These are phyloP conservation scores for Conticribra weissflogii DNA, from an alignment of 108 stramenopile species.

Conservation along the genomic window DNA sequence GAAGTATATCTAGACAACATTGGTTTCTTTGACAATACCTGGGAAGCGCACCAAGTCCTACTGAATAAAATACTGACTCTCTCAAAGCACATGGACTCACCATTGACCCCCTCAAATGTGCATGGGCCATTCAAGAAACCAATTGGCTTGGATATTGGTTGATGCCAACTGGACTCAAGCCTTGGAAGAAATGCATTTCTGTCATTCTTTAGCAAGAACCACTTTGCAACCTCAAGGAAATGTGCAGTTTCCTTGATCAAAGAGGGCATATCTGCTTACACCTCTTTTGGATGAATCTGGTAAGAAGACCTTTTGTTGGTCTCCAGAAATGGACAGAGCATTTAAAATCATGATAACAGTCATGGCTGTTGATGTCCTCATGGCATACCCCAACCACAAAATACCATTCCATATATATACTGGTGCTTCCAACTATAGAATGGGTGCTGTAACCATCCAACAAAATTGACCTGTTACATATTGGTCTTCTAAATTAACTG, in stretches of 20 bases:
- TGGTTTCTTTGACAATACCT: no score
- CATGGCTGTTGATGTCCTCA: constrained; percentile 1
- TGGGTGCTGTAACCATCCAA: constrained; percentile 24
- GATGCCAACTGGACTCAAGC: constrained; percentile 42
- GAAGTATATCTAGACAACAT: no score
- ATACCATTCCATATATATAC: constrained; percentile 24
- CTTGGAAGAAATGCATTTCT: constrained; percentile 47
- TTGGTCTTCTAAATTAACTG: constrained; percentile 1
- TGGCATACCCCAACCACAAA: constrained; percentile 26
- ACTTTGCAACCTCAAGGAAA: constrained; percentile 35
- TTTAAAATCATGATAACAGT: constrained; percentile 19
- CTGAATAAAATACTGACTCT: no score
- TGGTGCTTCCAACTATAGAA: constrained; percentile 30
- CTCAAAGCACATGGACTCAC: no score
- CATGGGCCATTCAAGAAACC: no score
- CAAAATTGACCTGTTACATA: constrained; percentile 15
- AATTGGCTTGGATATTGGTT: no score
- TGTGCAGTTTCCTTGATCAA: constrained; percentile 51
- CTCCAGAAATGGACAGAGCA: constrained; percentile 20
- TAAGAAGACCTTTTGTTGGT: constrained; percentile 32
- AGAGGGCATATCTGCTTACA: constrained; percentile 51
- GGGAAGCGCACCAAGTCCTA: no score
- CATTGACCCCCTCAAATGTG: no score
- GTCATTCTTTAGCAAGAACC: constrained; percentile 40
- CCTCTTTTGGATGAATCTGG: constrained; percentile 25